These are phyloP conservation scores for Drechslerella stenobrocha DNA, from an alignment of 2,329 filamentous ascomycete genomes.

Conservation along the genomic window DNA sequence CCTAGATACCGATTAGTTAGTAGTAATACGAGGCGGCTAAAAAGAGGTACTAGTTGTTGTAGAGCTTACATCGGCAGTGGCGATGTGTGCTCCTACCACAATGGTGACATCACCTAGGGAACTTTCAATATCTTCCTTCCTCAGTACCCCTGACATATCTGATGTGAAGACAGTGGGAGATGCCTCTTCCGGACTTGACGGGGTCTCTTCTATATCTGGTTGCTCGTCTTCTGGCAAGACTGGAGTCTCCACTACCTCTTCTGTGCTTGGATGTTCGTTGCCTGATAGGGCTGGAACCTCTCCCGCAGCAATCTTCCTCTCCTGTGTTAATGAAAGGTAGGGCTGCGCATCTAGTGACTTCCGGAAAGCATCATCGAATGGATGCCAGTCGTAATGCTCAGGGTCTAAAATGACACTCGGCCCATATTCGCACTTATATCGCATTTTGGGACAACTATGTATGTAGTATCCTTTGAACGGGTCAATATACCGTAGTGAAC, in stretches of 20 bases:
- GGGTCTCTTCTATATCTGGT: too few species aligned
- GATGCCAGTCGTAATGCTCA: conserved; percentile 66
- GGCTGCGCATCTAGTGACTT: conserved; percentile 62
- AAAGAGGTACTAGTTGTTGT: not conserved
- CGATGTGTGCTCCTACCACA: conserved; percentile 40
- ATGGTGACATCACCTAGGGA: conserved; percentile 12
- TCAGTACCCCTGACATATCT: conserved; percentile 28
- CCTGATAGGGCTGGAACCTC: conserved; percentile 51
- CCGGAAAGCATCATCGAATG: conserved; percentile 62
- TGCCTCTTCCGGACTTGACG: not conserved
- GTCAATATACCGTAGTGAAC: too few species aligned
- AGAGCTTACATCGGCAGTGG: conserved; percentile 53
- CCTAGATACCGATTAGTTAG: conserved; percentile 54
- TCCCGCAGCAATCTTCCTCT: conserved; percentile 54
- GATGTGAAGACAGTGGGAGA: conserved; percentile 28
- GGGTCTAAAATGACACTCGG: conserved; percentile 76
- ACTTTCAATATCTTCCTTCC: conserved; percentile 11
- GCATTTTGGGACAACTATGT: conserved; percentile 78
- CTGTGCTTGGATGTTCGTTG: conserved; percentile 47
- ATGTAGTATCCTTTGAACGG: conserved; percentile 71
- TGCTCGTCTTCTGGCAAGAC: not conserved
- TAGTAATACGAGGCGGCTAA: not conserved
- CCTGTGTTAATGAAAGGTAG: conserved; percentile 58
- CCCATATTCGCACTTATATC: conserved; percentile 77
- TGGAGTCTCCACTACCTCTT: conserved; percentile 20